Base-by-base conservation (phyloP, 306 rosid genomes). In the Quercus alba region DNA sequence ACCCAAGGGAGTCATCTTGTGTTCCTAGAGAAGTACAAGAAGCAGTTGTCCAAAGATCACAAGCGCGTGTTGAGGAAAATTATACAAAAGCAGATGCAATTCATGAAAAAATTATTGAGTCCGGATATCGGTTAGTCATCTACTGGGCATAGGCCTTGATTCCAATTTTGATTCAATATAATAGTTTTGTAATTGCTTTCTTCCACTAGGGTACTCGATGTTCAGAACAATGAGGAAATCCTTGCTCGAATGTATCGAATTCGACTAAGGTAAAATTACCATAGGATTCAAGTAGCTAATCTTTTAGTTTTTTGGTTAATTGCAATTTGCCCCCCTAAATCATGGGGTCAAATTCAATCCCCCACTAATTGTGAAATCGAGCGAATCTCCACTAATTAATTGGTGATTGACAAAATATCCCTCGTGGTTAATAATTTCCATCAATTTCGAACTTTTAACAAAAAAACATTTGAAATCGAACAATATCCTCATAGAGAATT, bases 161-260 rank as follows among this genome's bases (percentile, higher is more conserved):
- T 80, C 54, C 15, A 5, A 15, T 15, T 26, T 30, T 73, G 23
- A 19, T 13, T 14, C 1, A 2, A 71, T 21, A 46, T 11, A 2
- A 14, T n/a, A 10, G 20, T 9, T 64, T 38, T 33, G 61, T 25
- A 49, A n/a, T 10, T 21, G 23, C 21, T 56, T 72, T 79, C 66
- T 19, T 54, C 67, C 52, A 58, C 33, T 66, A 95, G 99, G 88
- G 81, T 95, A 69, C 76, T 95, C 63, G 73, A 62, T 51, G 1
- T 83, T 82, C 88, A 80, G 70, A 88, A 88, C 1, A 82, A 41
- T 3, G 85, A 88, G 81, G 98, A 95, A 66, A 61, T 82, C 84
- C 93, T 95, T 1, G 98, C 96, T 2, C 87, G 81, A 30, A 95
- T 91, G 86, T 93, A 91, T 64, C 77, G 98, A 75, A 91, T 95